phyloP scores from a whole-genome alignment of 257 asterid species.

The Leonotis leonurus region DNA sequence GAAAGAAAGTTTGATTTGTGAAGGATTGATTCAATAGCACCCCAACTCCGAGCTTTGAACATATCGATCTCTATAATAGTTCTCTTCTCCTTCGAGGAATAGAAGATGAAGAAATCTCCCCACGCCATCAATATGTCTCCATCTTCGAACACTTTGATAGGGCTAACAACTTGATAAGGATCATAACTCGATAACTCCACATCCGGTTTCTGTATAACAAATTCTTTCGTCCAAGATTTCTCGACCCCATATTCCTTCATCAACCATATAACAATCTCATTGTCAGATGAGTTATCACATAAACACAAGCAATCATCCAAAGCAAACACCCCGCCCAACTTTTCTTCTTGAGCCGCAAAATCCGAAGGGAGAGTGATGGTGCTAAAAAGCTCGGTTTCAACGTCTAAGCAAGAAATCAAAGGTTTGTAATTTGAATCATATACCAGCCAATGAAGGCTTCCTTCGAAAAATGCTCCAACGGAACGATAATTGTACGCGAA shows the following conservation, averaged over 20 bases:
- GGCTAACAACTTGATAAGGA: not conserved
- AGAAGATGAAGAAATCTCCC: slow-evolving; percentile 14
- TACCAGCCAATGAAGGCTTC: not conserved
- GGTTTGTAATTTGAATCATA: not conserved
- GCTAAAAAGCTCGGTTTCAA: slow-evolving; percentile 27
- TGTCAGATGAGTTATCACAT: too few relatives aligned
- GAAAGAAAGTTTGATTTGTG: too few relatives aligned
- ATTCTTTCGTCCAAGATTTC: too few relatives aligned
- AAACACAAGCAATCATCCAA: too few relatives aligned
- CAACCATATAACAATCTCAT: too few relatives aligned
- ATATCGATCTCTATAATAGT: not conserved
- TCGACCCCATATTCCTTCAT: too few relatives aligned
- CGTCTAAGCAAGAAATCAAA: slow-evolving; percentile 25
- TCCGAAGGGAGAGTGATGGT: too few relatives aligned
- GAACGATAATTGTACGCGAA: not conserved
- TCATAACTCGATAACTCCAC: too few relatives aligned
- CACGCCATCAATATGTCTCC: slow-evolving; percentile 36
- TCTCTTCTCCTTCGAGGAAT: slow-evolving; percentile 14
- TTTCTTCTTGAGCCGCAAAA: too few relatives aligned
- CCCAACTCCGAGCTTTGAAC: not conserved
- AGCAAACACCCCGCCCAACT: too few relatives aligned
- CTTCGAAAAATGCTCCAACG: not conserved
- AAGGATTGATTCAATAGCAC: slow-evolving; percentile 2
- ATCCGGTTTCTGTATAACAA: too few relatives aligned
- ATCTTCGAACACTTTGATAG: slow-evolving; percentile 16